These are phyloP conservation scores for Albatrellus sp. DNA, from an alignment of 1,284 basidiomycete species.

Conservation along the genomic window DNA sequence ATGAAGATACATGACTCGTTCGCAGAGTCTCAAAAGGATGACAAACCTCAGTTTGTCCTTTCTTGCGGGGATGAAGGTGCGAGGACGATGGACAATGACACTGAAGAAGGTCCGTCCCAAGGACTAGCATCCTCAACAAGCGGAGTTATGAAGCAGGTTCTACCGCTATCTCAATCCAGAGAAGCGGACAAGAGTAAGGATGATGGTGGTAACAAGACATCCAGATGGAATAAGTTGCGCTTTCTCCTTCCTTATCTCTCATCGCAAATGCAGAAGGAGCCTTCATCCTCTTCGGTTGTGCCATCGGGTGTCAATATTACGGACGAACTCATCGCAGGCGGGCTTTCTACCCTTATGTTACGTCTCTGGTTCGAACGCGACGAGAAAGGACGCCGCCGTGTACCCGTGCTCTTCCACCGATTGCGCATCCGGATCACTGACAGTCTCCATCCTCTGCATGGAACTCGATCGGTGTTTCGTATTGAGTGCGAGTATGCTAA, in stretches of 20 bases:
- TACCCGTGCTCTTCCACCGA: constrained; percentile 83
- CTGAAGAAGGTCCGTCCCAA: not conserved
- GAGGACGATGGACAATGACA: not conserved
- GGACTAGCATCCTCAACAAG: not conserved
- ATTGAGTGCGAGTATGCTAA: constrained; percentile 97
- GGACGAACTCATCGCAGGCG: constrained; percentile 76
- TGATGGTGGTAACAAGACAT: constrained; percentile 7
- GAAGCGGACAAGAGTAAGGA: constrained; percentile 2
- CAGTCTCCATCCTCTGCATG: constrained; percentile 72
- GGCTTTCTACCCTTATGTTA: constrained; percentile 73
- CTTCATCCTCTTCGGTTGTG: constrained; percentile 35
- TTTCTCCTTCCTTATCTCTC: constrained; percentile 51
- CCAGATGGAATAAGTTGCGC: constrained; percentile 46
- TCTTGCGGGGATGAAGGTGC: not conserved
- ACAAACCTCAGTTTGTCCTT: constrained; percentile 24
- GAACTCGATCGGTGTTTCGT: constrained; percentile 74
- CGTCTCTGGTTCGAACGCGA: constrained; percentile 89
- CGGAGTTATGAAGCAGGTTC: not conserved
- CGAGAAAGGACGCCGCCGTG: constrained; percentile 72
- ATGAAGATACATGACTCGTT: constrained; percentile 46
- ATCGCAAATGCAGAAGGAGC: constrained; percentile 10
- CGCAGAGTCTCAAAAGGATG: constrained; percentile 24
- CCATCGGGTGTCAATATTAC: constrained; percentile 61
- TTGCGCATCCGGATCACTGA: constrained; percentile 78
- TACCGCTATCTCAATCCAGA: constrained; percentile 1